Evolutionary conservation across 257 asterid species (phyloP), one percentile per base, ranked within the genome.

Genomic region (Salvia hispanica): DNA sequence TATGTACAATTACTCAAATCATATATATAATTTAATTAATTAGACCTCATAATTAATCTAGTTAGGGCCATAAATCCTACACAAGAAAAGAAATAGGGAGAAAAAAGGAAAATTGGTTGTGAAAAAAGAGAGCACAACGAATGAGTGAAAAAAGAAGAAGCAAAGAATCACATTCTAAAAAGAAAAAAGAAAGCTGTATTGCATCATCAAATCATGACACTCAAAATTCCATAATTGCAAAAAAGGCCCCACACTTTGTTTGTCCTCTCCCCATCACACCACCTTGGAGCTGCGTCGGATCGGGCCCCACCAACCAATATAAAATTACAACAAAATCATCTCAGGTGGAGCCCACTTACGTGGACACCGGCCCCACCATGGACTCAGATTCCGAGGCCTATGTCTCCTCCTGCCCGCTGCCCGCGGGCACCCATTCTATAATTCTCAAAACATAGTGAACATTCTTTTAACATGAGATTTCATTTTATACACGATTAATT

Each of bases 261-360:
- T 58, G 81, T 75, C 83, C 31, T 75, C 72, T 74, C 40, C 65
- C 77, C 43, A 57, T 75, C 76, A 78, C 72, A 74, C 83, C 88
- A 77, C 80, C 74, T 73, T 71, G 93, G 87, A 70, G 86, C 80
- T 68, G 79, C 75, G 90, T 83, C 68, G 83, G 78, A 62, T 12
- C 0, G 37, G 89, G 84, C 10, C 88, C 89, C 78, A 25, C 67
- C 5, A 8, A 3, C 8, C 31, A 2, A 40, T 7, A 39, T 5
- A 39, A 8, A 40, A 55, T 43, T 6, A 14, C 31, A 76, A 46
- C 31, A 63, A 58, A 74, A 61, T 44, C 71, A 83, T 65, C 45
- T 55, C 54, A 1, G 0, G 63, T 66, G 76, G 88, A 73, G n/a
- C 85, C 84, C 79, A 52, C 55, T 0, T 9, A 2, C 9, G 9